Conservation (phyloP, 495 filamentous ascomycete genomes). For the Penicillium roqueforti region DNA sequence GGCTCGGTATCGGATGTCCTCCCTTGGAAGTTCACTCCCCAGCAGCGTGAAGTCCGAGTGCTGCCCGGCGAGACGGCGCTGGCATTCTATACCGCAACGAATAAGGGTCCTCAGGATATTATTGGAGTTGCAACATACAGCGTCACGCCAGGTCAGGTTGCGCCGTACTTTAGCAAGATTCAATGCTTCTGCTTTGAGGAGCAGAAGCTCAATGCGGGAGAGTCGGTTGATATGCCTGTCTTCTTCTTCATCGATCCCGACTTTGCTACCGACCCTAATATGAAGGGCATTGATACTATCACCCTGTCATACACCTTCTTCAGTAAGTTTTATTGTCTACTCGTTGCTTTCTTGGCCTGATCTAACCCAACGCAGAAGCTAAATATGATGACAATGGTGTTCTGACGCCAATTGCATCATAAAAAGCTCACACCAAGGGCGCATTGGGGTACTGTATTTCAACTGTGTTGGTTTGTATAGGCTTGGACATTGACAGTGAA, state of each 20-base stretch:
- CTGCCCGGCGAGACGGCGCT: slow-evolving; percentile 94
- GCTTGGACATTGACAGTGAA: neutral
- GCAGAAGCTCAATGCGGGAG: slow-evolving; percentile 87
- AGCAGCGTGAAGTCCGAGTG: slow-evolving; percentile 95
- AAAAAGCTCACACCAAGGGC: neutral
- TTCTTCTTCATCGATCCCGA: slow-evolving; percentile 99
- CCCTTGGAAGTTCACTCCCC: slow-evolving; percentile 95
- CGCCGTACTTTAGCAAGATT: slow-evolving; percentile 98
- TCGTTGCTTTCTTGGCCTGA: neutral
- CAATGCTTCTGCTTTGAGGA: slow-evolving; percentile 99
- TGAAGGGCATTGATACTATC: slow-evolving; percentile 90
- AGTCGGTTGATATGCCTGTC: slow-evolving; percentile 99
- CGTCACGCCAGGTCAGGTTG: slow-evolving; percentile 92
- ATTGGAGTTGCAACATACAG: slow-evolving; percentile 98
- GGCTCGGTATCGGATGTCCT: slow-evolving; percentile 91
- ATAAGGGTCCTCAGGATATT: slow-evolving; percentile 82
- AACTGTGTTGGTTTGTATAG: neutral
- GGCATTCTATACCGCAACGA: slow-evolving; percentile 97
- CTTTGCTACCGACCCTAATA: slow-evolving; percentile 82
- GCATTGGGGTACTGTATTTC: neutral
- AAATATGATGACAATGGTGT: slow-evolving; percentile 82
- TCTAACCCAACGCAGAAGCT: slow-evolving; percentile 58
- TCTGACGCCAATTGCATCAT: slow-evolving; percentile 39
- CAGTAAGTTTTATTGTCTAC: slow-evolving; percentile 57
- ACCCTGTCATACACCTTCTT: slow-evolving; percentile 98